Evolutionary conservation across 2,329 filamentous ascomycete genomes (phyloP), one percentile per base, ranked within the genome.

Genomic region (Leptographium procerum): DNA sequence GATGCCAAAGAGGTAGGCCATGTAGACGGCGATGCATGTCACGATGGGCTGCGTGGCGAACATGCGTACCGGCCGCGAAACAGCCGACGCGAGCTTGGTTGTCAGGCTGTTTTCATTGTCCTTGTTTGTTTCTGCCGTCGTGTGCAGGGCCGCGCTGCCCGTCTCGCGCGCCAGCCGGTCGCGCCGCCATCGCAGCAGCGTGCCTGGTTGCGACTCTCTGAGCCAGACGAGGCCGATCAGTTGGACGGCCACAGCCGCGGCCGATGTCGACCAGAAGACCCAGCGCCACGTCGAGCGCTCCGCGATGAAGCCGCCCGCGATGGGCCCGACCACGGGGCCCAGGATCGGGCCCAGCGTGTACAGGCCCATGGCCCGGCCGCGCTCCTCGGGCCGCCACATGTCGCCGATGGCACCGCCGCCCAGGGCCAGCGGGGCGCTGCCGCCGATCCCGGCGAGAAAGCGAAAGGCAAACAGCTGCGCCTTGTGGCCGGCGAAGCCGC

Each of bases 401-500:
- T 64, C 63, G 2, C 50, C 57, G 24, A 65, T 58, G 31, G 51
- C 48, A 8, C 57, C 62, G 6, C 61, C 63, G 19, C 63, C 63
- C 1, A 65, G 31, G 19, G 57, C 60, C 52, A 65, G 58, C 29
- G 58, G 58, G 4, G 57, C 62, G 33, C 59, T 58, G 34, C 62
- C 64, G 31, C 60, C 62, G 16, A 62, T 52, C 28, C 63, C 64
- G 13, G 60, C 55, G 14, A 65, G 31, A 8, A 65, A 52, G 8
- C 64, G 64, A 47, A 65, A 64, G 11, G 55, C 62, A 28, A 63
- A 60, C 43, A 65, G 74, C 45, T 77, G 69, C 22, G 68, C 67
- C 55, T 87, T 72, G 8, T 67, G 69, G 1, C 79, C 79, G 0
- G 83, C 75, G 4, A 87, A 71, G 1, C 83, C 86, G 60, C 84